Evolutionary conservation across 805 yeast species (phyloP), one percentile per base, ranked within the genome.

Genomic region (Lachancea nothofagi): DNA sequence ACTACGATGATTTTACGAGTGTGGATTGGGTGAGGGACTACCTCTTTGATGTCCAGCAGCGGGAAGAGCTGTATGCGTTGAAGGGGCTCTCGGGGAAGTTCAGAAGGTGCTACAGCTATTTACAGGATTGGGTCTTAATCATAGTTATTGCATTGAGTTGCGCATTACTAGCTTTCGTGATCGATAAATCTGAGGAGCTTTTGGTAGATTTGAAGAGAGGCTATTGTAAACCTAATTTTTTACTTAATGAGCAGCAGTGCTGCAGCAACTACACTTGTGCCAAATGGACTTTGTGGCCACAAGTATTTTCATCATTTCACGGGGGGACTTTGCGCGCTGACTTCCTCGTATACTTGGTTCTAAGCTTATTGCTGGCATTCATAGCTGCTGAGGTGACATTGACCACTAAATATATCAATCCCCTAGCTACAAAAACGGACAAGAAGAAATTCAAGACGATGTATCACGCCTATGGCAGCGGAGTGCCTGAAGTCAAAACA

Each of bases 401-500:
- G 20, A 51, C 71, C 10, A 73, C 78, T 1, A 72, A 67, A 43
- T 66, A 67, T 4, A 58, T 61, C 21, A 51, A 62, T 23, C 63
- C 67, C 2, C 35, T 61, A 13, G 36, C 29, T 4, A 28, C 7
- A 14, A 10, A 30, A 14, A 29, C 42, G 14, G 36, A 39, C 8
- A 32, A 33, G 15, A 40, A 37, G 19, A 18, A 9, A 4, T 30
- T 46, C 27, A 42, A 50, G 29, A 50, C 54, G 4, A 55, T 75
- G 51, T 76, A 74, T 50, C 65, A 77, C 9, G 80, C 77, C 0
- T 69, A 71, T 22, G 81, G 81, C 3, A 71, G 77, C 13, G 81
- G 81, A 4, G 80, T 76, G 2, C 79, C 80, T 1, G 80, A 76
- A 55, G 81, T 76, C 12, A 75, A 74, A 45, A 75, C 80, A 0